These are phyloP conservation scores for Sphagnum fallax DNA, from an alignment of 228 moss, liverwort and hornwort genomes.

Conservation along the genomic window DNA sequence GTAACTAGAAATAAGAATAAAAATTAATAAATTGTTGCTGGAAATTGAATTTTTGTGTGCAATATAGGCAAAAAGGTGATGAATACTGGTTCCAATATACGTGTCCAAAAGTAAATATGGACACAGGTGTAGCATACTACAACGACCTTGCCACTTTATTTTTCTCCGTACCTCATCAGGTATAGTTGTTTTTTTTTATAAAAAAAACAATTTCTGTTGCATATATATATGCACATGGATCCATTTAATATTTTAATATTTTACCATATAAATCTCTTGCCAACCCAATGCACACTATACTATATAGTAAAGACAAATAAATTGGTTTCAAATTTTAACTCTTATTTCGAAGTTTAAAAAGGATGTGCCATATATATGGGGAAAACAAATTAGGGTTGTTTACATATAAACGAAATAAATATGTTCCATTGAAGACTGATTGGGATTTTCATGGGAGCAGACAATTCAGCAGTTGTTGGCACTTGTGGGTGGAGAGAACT, in stretches of 20 bases:
- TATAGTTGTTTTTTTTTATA: slow-evolving; percentile 4
- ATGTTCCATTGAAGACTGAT: not conserved
- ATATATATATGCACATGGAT: no score
- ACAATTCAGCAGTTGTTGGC: slow-evolving; percentile 76
- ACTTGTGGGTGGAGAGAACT: slow-evolving; percentile 31
- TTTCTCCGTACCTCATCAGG: slow-evolving; percentile 79
- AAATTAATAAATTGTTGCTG: no score
- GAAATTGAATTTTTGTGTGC: not conserved
- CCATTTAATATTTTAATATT: no score
- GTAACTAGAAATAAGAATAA: no score
- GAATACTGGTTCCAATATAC: slow-evolving; percentile 68
- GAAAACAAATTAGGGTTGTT: no score
- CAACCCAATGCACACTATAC: no score
- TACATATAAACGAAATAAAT: no score
- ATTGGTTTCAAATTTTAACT: no score
- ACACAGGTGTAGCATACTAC: slow-evolving; percentile 48
- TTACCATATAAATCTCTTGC: no score
- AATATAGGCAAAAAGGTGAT: slow-evolving; percentile 27
- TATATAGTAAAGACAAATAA: no score
- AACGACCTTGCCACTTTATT: slow-evolving; percentile 76
- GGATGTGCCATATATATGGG: no score
- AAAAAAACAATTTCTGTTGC: not conserved
- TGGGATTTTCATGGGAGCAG: slow-evolving; percentile 14
- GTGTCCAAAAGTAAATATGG: slow-evolving; percentile 45
- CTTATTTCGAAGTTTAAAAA: no score